Base-by-base conservation (phyloP, 2,329 filamentous ascomycete species). In the Cytospora piceae region DNA sequence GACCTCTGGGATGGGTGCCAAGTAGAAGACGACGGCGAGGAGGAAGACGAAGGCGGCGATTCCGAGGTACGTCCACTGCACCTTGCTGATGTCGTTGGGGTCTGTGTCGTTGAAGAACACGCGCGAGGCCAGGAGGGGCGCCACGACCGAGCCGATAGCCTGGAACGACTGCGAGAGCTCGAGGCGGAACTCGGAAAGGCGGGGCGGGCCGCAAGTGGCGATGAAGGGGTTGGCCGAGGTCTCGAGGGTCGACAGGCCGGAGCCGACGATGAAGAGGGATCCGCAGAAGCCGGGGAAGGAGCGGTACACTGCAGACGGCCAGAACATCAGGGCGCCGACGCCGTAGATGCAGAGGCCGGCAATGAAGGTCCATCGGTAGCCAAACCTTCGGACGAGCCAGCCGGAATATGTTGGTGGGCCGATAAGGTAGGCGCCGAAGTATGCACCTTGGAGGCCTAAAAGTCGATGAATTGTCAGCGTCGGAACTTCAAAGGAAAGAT, bases 111-210 rank as follows among this genome's bases (percentile, higher is more conserved):
- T 85, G 78, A 92, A 92, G 77, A 92, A 90, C 58, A 89, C 88
- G 64, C 87, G 87, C 3, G 87, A 89, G 58, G 88, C 90, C 7
- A 93, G 80, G 0, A 92, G 84, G 1, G 90, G 90, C 0, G 89
- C 89, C 54, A 92, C 60, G 56, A 92, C 87, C 9, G 88, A 88
- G 29, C 90, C 90, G 55, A 92, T 84, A 56, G 88, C 90, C 72
- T 93, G 90, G 77, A 92, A 88, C 60, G 88, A 88, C 75, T 93
- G 90, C 0, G 89, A 88, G 61, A 92, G 80, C 75, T 92, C 90
- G 77, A 93, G 86, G 69, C 90, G 86, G 69, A 92, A 76, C 72
- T 91, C 89, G 4, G 89, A 86, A 74, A 89, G 91, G 68, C 84
- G 83, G 3, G 90, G 88, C 6, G 90, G 90, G 54, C 79, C 79